Base-by-base conservation (phyloP, 371 early-diverging fungal species). In the Mucor mucedo region DNA sequence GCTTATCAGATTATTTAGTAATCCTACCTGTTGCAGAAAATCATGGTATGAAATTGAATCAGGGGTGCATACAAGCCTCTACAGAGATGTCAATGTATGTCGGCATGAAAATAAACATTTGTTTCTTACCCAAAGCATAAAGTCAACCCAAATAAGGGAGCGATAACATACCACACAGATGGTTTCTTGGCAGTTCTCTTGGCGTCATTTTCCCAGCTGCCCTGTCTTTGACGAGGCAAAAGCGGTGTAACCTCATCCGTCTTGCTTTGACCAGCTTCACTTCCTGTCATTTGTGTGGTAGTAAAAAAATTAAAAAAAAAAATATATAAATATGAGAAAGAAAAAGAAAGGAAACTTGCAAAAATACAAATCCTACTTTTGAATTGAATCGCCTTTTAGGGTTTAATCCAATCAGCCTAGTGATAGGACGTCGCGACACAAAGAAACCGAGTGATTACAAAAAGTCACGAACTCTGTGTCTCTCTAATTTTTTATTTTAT, bases 1-100 rank as follows among this genome's bases (percentile, higher is more conserved):
- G 45, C 33, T 39, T 47, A 47, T 47, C 47, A 47, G 47, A 47
- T 47, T 44, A 14, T 44, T 14, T 47, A 2, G 6, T 45, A 21
- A 21, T 47, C 61, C 48, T 73, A 76, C 80, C 59, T 71, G 49
- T 72, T 55, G 48, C 80, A 79, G 30, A 71, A 75, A 1, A 79
- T 60, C 44, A 76, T 48, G 8, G 75, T 76, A 27, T 69, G 68
- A 11, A 71, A 69, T 59, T 80, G 66, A 8, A 73, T 33, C 49
- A 63, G 55, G 16, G 77, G 73, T 38, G 81, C 75, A 28, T 70
- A 39, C 10, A 71, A 44, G 21, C 66, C 63, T 47, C 77, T 78
- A 60, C 13, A n/a, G 30, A 55, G 29, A 2, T 13, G 3, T n/a
- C 6, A 32, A 7, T 6, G n/a, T 5, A 30, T 9, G 42, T 14